phyloP scores from a whole-genome alignment of 2,329 filamentous ascomycete species.

The Penicillium occitanis region DNA sequence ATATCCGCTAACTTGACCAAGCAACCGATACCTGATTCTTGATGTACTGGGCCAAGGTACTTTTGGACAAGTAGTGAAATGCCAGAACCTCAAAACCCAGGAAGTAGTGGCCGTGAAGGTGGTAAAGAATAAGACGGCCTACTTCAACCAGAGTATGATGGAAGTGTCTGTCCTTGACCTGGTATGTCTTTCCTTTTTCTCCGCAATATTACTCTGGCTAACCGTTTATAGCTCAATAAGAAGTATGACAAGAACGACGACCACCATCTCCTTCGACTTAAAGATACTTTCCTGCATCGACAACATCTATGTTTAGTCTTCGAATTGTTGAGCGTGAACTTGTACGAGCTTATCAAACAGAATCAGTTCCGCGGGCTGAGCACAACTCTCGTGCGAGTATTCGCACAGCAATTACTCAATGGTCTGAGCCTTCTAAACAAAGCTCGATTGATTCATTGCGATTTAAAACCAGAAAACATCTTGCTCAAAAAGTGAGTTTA shows the following conservation, averaged over 20 bases:
- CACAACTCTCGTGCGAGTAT: slow-evolving; percentile 93
- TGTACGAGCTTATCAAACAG: slow-evolving; percentile 99
- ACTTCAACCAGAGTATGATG: slow-evolving; percentile 99
- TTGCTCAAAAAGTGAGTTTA: slow-evolving; percentile 77
- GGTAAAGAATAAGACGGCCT: slow-evolving; percentile 97
- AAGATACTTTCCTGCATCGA: slow-evolving; percentile 96
- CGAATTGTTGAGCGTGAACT: slow-evolving; percentile 91
- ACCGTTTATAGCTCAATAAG: slow-evolving; percentile 73
- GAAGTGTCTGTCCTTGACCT: slow-evolving; percentile 96
- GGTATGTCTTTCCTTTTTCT: slow-evolving; percentile 53
- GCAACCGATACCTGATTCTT: slow-evolving; percentile 93
- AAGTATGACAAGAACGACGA: slow-evolving; percentile 99
- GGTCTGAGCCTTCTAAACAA: slow-evolving; percentile 91
- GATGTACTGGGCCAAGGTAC: slow-evolving; percentile 97
- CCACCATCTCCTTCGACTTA: slow-evolving; percentile 88
- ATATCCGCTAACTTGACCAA: slow-evolving; percentile 23
- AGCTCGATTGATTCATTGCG: slow-evolving; percentile 94
- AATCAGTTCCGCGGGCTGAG: slow-evolving; percentile 98
- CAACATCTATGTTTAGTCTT: slow-evolving; percentile 97
- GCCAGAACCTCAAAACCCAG: slow-evolving; percentile 96
- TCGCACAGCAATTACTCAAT: slow-evolving; percentile 93
- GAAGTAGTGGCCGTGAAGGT: slow-evolving; percentile 99
- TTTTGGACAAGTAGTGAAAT: slow-evolving; percentile 98
- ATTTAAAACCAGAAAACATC: slow-evolving; percentile 97
- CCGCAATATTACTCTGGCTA: neutral